phyloP scores from a whole-genome alignment of 495 filamentous ascomycete genomes.

The Cercophora sp. region DNA sequence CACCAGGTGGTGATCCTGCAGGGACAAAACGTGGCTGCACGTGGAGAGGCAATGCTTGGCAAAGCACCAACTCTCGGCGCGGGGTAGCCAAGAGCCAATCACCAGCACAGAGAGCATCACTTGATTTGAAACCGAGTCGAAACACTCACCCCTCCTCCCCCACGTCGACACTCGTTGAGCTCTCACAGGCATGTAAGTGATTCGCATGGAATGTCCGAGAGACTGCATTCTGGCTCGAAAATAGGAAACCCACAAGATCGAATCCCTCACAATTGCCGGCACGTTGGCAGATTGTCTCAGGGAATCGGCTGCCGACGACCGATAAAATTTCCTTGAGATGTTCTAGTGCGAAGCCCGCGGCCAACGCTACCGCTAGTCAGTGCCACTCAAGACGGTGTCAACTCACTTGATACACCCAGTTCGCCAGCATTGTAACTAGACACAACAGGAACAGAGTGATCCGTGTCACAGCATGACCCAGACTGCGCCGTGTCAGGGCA shows the following conservation, averaged over 20 bases:
- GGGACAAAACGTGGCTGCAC: conserved; percentile 32
- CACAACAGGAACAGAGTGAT: not conserved
- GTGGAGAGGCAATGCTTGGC: conserved; percentile 23
- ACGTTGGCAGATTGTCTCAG: not conserved
- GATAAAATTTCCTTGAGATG: not conserved
- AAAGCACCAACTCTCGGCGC: not conserved
- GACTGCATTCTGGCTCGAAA: conserved; percentile 3
- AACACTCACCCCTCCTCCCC: conserved; percentile 22
- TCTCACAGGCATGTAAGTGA: not conserved
- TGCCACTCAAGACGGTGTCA: not conserved
- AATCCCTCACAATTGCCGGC: not conserved
- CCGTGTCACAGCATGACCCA: not conserved
- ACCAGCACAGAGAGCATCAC: conserved; percentile 12
- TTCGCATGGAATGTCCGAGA: conserved; percentile 11
- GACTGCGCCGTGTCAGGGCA: conserved; percentile 3
- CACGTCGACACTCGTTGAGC: conserved; percentile 7
- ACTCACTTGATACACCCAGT: no score
- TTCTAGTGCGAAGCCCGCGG: not conserved
- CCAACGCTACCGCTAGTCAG: not conserved
- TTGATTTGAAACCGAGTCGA: conserved; percentile 34
- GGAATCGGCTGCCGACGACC: not conserved
- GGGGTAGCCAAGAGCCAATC: conserved; percentile 1
- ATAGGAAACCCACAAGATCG: not conserved
- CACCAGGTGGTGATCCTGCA: conserved; percentile 28
- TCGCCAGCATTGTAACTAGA: no score